These are phyloP conservation scores for Colletotrichum brevisporum DNA, from an alignment of 2,329 filamentous ascomycete species.

Conservation along the genomic window DNA sequence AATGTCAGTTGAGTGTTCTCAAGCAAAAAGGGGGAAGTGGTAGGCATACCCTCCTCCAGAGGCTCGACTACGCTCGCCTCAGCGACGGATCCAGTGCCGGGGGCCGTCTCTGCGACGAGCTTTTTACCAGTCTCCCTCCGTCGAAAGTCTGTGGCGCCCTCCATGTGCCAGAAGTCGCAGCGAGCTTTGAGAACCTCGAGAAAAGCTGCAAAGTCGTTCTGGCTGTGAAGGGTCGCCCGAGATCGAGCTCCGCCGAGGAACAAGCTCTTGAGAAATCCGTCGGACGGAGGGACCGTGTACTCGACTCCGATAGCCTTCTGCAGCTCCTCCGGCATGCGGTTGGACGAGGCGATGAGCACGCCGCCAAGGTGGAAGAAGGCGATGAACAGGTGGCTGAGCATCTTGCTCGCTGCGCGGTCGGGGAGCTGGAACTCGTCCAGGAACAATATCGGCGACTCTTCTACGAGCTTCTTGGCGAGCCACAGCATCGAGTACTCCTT, in stretches of 20 bases:
- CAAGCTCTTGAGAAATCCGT: slow-evolving; percentile 65
- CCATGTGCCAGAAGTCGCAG: slow-evolving; percentile 89
- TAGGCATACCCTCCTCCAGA: slow-evolving; percentile 22
- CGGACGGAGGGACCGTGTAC: slow-evolving; percentile 70
- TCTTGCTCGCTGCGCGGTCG: slow-evolving; percentile 82
- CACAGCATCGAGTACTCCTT: slow-evolving; percentile 78
- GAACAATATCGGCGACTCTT: slow-evolving; percentile 82
- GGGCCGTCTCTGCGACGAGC: slow-evolving; percentile 3
- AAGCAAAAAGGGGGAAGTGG: not conserved
- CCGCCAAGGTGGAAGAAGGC: slow-evolving; percentile 87
- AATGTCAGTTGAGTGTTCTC: not conserved
- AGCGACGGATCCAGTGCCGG: not conserved
- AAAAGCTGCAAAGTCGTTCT: slow-evolving; percentile 81
- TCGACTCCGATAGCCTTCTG: slow-evolving; percentile 81
- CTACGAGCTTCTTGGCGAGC: slow-evolving; percentile 82
- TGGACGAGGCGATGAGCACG: slow-evolving; percentile 84
- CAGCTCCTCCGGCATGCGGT: slow-evolving; percentile 86
- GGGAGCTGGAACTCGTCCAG: slow-evolving; percentile 88
- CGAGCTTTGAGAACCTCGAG: slow-evolving; percentile 82
- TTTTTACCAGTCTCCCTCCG: slow-evolving; percentile 63
- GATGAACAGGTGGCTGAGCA: slow-evolving; percentile 83
- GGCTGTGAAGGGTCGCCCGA: slow-evolving; percentile 68
- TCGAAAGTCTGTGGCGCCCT: slow-evolving; percentile 80
- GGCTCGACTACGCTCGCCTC: not conserved
- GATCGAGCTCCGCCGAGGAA: slow-evolving; percentile 45